These are phyloP conservation scores for Exophiala lecanii-corni DNA, from an alignment of 2,329 filamentous ascomycete species.

Conservation along the genomic window DNA sequence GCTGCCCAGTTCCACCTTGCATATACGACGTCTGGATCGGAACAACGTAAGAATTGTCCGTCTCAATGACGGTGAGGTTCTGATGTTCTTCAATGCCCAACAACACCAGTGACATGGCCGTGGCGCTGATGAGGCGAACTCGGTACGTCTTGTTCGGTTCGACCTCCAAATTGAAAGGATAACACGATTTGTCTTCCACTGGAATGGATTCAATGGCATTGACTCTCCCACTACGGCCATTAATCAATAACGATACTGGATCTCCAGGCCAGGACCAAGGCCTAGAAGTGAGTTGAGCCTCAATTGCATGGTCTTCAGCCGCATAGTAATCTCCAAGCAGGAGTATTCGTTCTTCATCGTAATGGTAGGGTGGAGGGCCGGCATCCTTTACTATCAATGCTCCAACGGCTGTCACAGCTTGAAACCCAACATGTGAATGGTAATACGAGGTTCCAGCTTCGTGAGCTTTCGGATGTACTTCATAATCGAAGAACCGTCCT, in stretches of 20 bases:
- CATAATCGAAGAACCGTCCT: slow-evolving; percentile 62
- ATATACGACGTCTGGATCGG: slow-evolving; percentile 41
- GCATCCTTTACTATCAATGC: slow-evolving; percentile 55
- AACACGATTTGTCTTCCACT: slow-evolving; percentile 31
- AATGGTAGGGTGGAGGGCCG: slow-evolving; percentile 49
- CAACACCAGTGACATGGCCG: slow-evolving; percentile 52
- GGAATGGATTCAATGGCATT: slow-evolving; percentile 28
- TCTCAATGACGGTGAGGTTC: slow-evolving; percentile 55
- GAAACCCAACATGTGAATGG: slow-evolving; percentile 62
- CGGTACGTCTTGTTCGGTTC: slow-evolving; percentile 59
- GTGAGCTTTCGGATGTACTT: slow-evolving; percentile 49
- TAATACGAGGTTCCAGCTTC: slow-evolving; percentile 64
- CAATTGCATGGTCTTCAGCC: slow-evolving; percentile 50
- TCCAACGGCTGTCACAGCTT: slow-evolving; percentile 55
- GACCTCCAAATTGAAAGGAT: slow-evolving; percentile 52
- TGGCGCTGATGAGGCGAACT: slow-evolving; percentile 56
- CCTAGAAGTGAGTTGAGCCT: slow-evolving; percentile 43
- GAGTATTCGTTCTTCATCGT: slow-evolving; percentile 58
- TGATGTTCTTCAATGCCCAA: slow-evolving; percentile 55
- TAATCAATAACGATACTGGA: slow-evolving; percentile 53
- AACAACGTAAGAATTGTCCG: slow-evolving; percentile 45
- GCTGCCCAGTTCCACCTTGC: slow-evolving; percentile 55
- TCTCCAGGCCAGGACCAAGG: slow-evolving; percentile 59
- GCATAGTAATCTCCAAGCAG: slow-evolving; percentile 55
- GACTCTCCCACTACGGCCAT: slow-evolving; percentile 49